Evolutionary conservation across 345 rosid genomes (phyloP).

Genomic region (Rhizophora mangle): DNA sequence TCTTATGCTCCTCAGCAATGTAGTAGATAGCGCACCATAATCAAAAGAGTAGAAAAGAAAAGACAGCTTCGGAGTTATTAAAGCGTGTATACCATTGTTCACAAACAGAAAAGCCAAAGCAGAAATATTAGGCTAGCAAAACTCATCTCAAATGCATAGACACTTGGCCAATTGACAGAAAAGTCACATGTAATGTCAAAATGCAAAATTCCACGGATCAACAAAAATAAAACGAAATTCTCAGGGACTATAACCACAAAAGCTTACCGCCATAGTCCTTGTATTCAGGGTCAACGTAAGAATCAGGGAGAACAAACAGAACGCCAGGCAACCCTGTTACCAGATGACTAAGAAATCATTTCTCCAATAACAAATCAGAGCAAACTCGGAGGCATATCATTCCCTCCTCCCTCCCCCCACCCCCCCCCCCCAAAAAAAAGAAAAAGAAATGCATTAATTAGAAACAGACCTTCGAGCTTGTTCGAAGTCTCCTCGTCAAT

Average conservation of each 20-base stretch:
- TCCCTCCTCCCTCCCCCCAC: no score
- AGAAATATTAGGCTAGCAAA: no score
- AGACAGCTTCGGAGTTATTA: no score
- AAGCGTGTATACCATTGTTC: no score
- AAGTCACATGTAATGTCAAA: no score
- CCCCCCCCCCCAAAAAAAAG: neutral
- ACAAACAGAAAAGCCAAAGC: no score
- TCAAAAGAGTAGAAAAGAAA: no score
- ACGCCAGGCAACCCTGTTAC: constrained; percentile 78
- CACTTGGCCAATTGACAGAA: no score
- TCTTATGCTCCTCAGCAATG: no score
- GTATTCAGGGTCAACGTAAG: constrained; percentile 84
- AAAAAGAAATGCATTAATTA: neutral
- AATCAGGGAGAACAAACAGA: constrained; percentile 87
- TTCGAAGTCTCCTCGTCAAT: constrained; percentile 92
- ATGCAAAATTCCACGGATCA: neutral
- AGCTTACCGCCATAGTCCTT: constrained; percentile 89
- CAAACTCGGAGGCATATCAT: neutral
- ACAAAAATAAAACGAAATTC: neutral
- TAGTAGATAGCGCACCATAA: no score
- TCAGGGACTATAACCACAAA: neutral
- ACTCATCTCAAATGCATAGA: no score
- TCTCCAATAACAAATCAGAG: neutral
- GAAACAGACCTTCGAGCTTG: constrained; percentile 73
- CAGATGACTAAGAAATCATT: neutral